A percentile compares a stretch with the other conserved stretches of the same genome.
Conservation (phyloP, 2,329 filamentous ascomycete genomes). For the Ilyonectria sp. region DNA sequence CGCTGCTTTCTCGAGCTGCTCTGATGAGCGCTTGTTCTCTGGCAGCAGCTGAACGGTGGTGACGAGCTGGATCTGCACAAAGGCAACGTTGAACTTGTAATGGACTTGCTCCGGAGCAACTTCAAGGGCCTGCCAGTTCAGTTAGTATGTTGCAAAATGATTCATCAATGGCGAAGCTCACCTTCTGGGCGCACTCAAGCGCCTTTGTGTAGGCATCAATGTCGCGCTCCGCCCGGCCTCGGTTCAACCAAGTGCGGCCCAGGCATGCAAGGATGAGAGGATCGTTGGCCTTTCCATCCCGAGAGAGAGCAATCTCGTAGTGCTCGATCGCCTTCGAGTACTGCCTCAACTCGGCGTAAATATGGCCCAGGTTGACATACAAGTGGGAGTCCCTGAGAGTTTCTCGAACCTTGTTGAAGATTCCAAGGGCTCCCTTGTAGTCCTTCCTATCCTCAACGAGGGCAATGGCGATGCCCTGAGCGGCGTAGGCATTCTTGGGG, state of each 20-base stretch:
- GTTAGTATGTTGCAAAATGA: slow-evolving; percentile 30
- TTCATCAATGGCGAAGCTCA: slow-evolving; percentile 51
- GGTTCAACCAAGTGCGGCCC: slow-evolving; percentile 88
- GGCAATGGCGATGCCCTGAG: slow-evolving; percentile 95
- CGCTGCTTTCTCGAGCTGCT: slow-evolving; percentile 85
- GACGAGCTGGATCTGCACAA: slow-evolving; percentile 95
- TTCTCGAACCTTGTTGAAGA: slow-evolving; percentile 92
- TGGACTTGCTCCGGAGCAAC: slow-evolving; percentile 88
- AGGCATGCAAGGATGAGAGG: slow-evolving; percentile 87
- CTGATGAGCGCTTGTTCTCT: slow-evolving; percentile 82
- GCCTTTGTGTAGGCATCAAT: slow-evolving; percentile 71
- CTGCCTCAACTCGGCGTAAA: slow-evolving; percentile 91
- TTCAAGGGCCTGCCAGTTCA: slow-evolving; percentile 74
- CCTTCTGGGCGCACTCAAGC: slow-evolving; percentile 75
- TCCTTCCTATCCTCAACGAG: slow-evolving; percentile 96
- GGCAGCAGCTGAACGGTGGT: slow-evolving; percentile 81
- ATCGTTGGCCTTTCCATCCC: slow-evolving; percentile 82
- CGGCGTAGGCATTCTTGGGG: slow-evolving; percentile 94
- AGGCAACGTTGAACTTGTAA: slow-evolving; percentile 98
- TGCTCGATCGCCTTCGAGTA: slow-evolving; percentile 93
- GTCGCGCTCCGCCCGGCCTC: slow-evolving; percentile 76
- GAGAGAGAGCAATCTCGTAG: slow-evolving; percentile 88
- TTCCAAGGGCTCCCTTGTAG: slow-evolving; percentile 83
- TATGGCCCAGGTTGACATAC: slow-evolving; percentile 93
- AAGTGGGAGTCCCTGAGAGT: slow-evolving; percentile 91